A percentile compares a stretch with the other conserved stretches of the same genome.
Conservation (phyloP, 306 rosid species). For the Ochetophila trinervis region DNA sequence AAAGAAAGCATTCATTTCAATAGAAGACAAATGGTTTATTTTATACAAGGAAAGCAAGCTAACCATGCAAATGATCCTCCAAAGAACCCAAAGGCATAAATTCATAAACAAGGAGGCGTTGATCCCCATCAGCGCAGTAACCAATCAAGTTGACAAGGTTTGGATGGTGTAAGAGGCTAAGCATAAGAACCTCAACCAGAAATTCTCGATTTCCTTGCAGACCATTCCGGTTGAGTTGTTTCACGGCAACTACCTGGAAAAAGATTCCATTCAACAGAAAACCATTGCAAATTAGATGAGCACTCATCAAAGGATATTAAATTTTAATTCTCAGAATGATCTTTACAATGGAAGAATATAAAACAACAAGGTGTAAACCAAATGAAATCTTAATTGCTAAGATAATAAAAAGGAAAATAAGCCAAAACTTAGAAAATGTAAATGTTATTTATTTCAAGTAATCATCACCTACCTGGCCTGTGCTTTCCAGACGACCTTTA, state of each 20-base stretch:
- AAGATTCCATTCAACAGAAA: constrained; percentile 19
- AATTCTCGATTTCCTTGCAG: constrained; percentile 84
- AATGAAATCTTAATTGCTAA: constrained; percentile 12
- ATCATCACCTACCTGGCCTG: constrained; percentile 73
- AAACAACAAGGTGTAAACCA: constrained; percentile 2
- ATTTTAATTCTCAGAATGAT: not conserved
- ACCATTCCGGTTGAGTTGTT: constrained; percentile 75
- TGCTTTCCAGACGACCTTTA: constrained; percentile 90
- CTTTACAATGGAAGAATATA: constrained; percentile 15
- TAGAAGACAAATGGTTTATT: not conserved
- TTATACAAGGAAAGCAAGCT: constrained; percentile 35
- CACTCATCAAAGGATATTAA: not conserved
- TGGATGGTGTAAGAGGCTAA: constrained; percentile 94
- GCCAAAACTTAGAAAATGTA: not conserved
- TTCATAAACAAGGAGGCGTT: constrained; percentile 81
- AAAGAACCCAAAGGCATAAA: constrained; percentile 99
- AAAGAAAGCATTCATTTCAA: not conserved
- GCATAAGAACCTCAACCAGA: constrained; percentile 99
- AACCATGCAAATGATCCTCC: constrained; percentile 99
- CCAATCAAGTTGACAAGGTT: constrained; percentile 97
- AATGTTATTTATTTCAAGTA: not conserved
- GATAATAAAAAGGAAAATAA: not conserved
- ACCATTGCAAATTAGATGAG: constrained; percentile 19
- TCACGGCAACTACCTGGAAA: constrained; percentile 79
- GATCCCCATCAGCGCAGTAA: constrained; percentile 84